Evolutionary conservation across 1,284 basidiomycete genomes (phyloP), one percentile per base, ranked within the genome.

Genomic region (Boletus calvinii): DNA sequence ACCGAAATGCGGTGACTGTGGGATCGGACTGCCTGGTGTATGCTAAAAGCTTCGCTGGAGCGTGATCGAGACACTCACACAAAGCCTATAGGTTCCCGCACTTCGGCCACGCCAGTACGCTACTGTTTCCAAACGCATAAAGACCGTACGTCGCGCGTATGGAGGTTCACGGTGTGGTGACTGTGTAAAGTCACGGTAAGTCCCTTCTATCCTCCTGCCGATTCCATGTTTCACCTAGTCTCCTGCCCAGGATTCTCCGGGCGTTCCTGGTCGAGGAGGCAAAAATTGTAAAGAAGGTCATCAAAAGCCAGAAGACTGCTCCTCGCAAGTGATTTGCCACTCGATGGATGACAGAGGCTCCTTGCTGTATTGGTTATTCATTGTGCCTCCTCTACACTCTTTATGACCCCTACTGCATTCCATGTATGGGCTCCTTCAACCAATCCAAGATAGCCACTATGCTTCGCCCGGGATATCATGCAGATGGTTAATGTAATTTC

Each of bases 211-310:
- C 3, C 9, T 42, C 6, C 26, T 24, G 24, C 32, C 44, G 9
- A 18, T 41, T 36, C 39, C 35, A 10, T 20, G 2, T 39, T 32
- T 53, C 36, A 48, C 22, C 36, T 49, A 34, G n/a, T 44, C 11
- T 44, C 11, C 18, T 36, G n/a, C 34, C 18, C 48, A 96, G 96
- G 64, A 95, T 99, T 68, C 89, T 99, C 68, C 92, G 97, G 57
- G 95, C 97, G 59, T 99, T 99, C 87, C 78, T 99, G 59, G 92
- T 99, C 53, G 97, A 99, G 81, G 95, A 99, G 81, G 96, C 96
- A 46, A 99, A 98, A 84, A 98, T 99, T 66, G 96, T 99, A 72
- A 99, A 99, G 89, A 91, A 86, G 77, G 95, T 99, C 62, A 93
- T 98, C 82, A 98, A 98, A 84, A 89, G 88, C 66, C 67, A 70